phyloP scores from a whole-genome alignment of 805 yeast species.

The Saccharomycopsis babjevae region DNA sequence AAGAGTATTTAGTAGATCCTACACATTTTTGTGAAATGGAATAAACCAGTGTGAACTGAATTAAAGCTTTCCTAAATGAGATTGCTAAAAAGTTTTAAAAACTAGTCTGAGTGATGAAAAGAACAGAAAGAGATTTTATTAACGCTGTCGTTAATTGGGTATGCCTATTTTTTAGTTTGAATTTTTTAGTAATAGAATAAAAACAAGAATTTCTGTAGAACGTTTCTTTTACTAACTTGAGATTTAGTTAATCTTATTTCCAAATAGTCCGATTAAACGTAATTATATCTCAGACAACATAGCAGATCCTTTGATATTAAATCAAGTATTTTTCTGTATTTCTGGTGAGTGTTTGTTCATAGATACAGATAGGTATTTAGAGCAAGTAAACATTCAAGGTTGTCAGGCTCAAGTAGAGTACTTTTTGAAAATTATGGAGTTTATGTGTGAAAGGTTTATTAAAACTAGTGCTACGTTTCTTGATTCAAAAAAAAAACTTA shows the following conservation, averaged over 20 bases:
- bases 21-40: no score
- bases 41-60: no score
- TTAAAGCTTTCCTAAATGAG: no score
- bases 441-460: neutral
- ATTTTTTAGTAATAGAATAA: neutral
- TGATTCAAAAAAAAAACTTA: neutral
- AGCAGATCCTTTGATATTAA: neutral
- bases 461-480: neutral
- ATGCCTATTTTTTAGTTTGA: neutral
- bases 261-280: neutral
- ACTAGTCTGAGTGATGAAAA: neutral
- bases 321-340: neutral
- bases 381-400: neutral
- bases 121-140: neutral
- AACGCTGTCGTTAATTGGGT: neutral
- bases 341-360: neutral
- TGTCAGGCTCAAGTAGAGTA: neutral
- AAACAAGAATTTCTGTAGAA: neutral
- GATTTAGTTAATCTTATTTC: neutral
- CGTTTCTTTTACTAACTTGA: neutral
- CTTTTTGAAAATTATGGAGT: neutral
- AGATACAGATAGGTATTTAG: neutral
- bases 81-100: neutral
- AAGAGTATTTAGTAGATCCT: no score
- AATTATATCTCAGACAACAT: neutral